These are phyloP conservation scores for Metschnikowia picachoensis DNA, from an alignment of 805 yeast genomes.

Conservation along the genomic window DNA sequence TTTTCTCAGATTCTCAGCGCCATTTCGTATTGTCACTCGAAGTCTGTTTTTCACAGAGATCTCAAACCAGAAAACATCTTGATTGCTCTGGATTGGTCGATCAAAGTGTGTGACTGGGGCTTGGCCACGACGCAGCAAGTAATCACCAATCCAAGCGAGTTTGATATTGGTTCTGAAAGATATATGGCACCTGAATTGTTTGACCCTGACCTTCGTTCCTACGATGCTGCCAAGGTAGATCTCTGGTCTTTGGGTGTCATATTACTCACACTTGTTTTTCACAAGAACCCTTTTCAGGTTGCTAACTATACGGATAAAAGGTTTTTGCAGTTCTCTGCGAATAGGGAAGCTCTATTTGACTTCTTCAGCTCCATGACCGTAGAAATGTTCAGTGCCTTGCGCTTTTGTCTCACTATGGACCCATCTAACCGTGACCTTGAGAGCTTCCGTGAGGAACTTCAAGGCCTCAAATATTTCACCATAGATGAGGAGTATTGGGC, in stretches of 20 bases:
- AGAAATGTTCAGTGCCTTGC: conserved; percentile 80
- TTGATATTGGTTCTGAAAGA: conserved; percentile 85
- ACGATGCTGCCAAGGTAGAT: conserved; percentile 79
- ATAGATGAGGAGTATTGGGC: conserved; percentile 63
- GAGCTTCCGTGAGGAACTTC: conserved; percentile 57
- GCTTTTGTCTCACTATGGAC: conserved; percentile 76
- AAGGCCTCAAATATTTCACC: conserved; percentile 63
- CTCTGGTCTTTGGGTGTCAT: conserved; percentile 89
- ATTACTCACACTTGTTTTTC: conserved; percentile 78
- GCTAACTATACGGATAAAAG: conserved; percentile 80
- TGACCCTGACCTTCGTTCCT: conserved; percentile 54
- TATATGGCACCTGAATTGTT: conserved; percentile 95
- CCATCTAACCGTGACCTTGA: conserved; percentile 76
- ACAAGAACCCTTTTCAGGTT: conserved; percentile 78
- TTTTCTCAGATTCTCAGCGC: conserved; percentile 49
- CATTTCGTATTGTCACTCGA: conserved; percentile 47
- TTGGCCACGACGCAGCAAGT: conserved; percentile 49
- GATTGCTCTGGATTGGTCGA: conserved; percentile 48
- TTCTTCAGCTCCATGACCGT: conserved; percentile 85
- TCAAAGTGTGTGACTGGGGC: conserved; percentile 58
- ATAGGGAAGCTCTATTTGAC: conserved; percentile 87
- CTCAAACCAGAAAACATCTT: conserved; percentile 56
- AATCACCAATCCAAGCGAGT: conserved; percentile 53
- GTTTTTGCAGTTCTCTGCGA: conserved; percentile 79
- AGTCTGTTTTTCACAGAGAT: conserved; percentile 51